phyloP scores from a whole-genome alignment of 345 rosid species.

The Raphanus sativus region DNA sequence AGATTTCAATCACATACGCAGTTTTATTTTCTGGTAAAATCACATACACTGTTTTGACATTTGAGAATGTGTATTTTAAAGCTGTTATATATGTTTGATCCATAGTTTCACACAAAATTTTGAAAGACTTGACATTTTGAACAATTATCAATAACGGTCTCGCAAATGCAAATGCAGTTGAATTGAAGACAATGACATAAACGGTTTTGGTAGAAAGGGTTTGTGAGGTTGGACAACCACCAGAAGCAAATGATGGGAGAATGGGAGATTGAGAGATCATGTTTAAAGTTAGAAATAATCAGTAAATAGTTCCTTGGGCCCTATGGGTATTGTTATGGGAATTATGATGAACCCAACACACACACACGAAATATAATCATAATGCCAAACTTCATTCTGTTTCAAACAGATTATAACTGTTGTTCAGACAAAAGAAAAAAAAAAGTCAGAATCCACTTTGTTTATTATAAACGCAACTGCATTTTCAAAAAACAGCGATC shows the following conservation, averaged over 20 bases:
- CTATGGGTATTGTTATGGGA: neutral
- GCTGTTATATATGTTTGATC: no score
- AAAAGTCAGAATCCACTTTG: neutral
- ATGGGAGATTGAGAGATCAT: conserved; percentile 21
- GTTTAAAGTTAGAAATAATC: conserved; percentile 16
- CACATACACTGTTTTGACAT: no score
- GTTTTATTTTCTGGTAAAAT: no score
- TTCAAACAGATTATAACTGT: neutral
- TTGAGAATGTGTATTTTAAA: no score
- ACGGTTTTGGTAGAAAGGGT: neutral
- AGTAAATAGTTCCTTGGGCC: neutral
- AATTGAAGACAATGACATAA: no score
- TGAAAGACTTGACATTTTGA: no score
- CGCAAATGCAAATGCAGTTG: no score
- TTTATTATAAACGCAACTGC: conserved; percentile 25
- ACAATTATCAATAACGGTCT: no score
- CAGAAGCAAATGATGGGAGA: conserved; percentile 21
- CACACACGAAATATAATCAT: no score
- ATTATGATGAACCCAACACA: conserved; percentile 9
- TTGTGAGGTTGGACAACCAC: neutral
- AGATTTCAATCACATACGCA: no score
- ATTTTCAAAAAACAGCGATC: conserved; percentile 8
- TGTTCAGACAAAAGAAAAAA: neutral
- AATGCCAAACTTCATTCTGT: neutral
- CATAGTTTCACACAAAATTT: no score